Base-by-base conservation (phyloP, 1,284 basidiomycete species). In the Ganoderma sinense region DNA sequence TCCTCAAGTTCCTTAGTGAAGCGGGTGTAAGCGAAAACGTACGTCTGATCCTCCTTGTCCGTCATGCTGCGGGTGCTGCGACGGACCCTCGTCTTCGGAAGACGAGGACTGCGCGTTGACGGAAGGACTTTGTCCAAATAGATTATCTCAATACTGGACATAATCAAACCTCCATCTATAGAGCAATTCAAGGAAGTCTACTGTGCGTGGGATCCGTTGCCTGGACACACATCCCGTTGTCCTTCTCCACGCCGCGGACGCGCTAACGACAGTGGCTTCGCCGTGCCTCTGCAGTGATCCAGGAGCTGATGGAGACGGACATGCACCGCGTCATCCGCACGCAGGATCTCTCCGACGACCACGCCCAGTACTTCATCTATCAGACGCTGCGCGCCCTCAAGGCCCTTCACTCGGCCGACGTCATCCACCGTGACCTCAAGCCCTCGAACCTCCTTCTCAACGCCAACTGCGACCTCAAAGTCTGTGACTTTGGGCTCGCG, bases 81-180 rank as follows among this genome's bases (percentile, higher is more conserved):
- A 39, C 26, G 18, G n/a, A 29, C 36, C 36, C 36, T 40, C 2
- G 55, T 65, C 23, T 29, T 67, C 66, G 26, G 60, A 23, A 31
- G 31, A 10, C 45, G 48, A 11, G 45, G 26, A 16, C 36, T 51
- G 41, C 39, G 33, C 36, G 18, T 62, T 71, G 58, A 71, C 64
- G 65, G 40, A 7, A 63, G 48, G 13, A 26, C 14, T n/a, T 43
- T 53, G 45, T 26, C 23, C 48, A 23, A 29, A 53, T 82, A 96
- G 93, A 97, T 98, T 78, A 98, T 98, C 79, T 95, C 96, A 43
- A 97, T 98, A 75, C 85, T 98, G 55, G 97, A 98, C 80, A 98
- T 98, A 77, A 91, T 98, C 85, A 95, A 95, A 79, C 97, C 97
- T 0, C 83, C 93, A 36, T 93, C 94, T 41, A 86, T 96, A 79